A percentile compares a stretch with the other conserved stretches of the same genome.
phyloP scores from a whole-genome alignment of 2,329 filamentous ascomycete genomes.

The Cordyceps javanica region DNA sequence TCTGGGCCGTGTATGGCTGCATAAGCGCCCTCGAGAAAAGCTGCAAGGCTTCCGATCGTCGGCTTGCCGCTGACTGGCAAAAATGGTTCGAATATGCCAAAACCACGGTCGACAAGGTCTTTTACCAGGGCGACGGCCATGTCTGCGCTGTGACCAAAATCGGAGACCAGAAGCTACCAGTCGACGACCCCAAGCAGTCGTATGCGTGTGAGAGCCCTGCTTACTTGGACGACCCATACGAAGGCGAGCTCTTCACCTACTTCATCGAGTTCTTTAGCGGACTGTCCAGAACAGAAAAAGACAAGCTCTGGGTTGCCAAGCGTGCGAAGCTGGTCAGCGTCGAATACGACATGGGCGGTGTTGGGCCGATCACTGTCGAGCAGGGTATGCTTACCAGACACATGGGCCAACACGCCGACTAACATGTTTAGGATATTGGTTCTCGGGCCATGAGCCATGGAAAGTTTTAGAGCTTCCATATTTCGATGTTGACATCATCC shows the following conservation, averaged over 20 bases:
- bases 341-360: constrained; percentile 29
- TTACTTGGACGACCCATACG: constrained; percentile 35
- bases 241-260: constrained; percentile 36
- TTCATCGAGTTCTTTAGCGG: constrained; percentile 34
- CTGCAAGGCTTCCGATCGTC: constrained; percentile 15
- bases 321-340: constrained; percentile 29
- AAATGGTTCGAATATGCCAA: constrained; percentile 35
- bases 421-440: constrained; percentile 29
- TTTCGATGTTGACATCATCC: constrained; percentile 33
- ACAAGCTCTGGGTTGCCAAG: constrained; percentile 33
- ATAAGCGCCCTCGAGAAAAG: constrained; percentile 31
- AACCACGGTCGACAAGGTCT: constrained; percentile 29
- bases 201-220: constrained; percentile 31
- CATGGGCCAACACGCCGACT: background rate
- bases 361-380: constrained; percentile 36
- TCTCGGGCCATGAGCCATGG: constrained; percentile 36
- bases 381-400: constrained; percentile 21
- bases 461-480: constrained; percentile 38
- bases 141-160: constrained; percentile 34
- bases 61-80: constrained; percentile 31
- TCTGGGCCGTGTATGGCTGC: constrained; percentile 37
- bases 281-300: constrained; percentile 26
- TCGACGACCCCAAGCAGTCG: constrained; percentile 22
- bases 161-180: constrained; percentile 26
- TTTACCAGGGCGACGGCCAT: constrained; percentile 30